These are phyloP conservation scores for Paspalum notatum DNA, from an alignment of 176 grass and related monocot species.

Conservation along the genomic window DNA sequence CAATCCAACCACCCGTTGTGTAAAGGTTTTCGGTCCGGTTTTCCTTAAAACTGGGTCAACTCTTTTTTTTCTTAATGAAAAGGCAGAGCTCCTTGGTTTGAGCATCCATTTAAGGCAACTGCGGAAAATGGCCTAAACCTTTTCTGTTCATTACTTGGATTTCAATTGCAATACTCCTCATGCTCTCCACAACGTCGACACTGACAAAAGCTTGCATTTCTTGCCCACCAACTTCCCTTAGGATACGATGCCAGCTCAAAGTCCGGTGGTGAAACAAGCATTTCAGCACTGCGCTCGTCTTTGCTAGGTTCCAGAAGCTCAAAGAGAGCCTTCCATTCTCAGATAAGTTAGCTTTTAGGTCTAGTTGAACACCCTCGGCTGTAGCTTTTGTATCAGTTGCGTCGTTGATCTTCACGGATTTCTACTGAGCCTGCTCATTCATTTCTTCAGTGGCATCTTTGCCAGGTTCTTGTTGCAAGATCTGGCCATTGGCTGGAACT, in stretches of 20 bases:
- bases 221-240: conserved; percentile 90
- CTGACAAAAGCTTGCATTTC: conserved; percentile 97
- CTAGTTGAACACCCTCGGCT: conserved; percentile 35
- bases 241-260: conserved; percentile 82
- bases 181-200: conserved; percentile 99
- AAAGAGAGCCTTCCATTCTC: conserved; percentile 86
- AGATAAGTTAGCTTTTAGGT: conserved; percentile 58
- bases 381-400: conserved; percentile 6
- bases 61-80: too few relatives aligned
- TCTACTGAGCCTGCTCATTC: conserved; percentile 29
- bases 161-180: conserved; percentile 87
- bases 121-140: too few relatives aligned
- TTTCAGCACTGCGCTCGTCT: conserved; percentile 52
- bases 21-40: too few relatives aligned
- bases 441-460: conserved; percentile 29
- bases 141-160: conserved; percentile 99
- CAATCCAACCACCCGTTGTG: too few relatives aligned
- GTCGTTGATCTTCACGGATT: conserved; percentile 44
- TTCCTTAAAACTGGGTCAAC: too few relatives aligned
- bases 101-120: too few relatives aligned
- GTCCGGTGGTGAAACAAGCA: conserved; percentile 91
- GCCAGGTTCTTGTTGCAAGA: conserved; percentile 52
- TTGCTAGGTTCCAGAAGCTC: conserved; percentile 74
- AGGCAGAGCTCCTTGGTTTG: too few relatives aligned
- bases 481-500: conserved; percentile 68